Conservation (phyloP, 441 rosid genomes). For the Pelargonium cotyledonis region DNA sequence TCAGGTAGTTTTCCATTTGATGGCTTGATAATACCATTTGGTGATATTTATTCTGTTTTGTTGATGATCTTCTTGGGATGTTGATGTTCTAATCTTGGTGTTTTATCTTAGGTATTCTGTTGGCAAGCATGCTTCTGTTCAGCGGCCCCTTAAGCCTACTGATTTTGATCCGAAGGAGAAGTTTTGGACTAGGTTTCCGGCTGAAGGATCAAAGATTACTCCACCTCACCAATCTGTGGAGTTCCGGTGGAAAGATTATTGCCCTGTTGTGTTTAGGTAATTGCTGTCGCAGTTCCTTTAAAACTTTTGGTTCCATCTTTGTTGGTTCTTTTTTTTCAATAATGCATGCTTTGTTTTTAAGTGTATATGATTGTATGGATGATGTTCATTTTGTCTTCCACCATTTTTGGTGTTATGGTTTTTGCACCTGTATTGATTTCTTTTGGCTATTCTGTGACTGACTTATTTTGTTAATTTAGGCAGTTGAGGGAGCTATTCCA, state of each 20-base stretch:
- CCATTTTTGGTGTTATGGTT: too few species aligned
- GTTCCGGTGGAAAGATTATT: conserved; percentile 95
- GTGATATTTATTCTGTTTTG: too few species aligned
- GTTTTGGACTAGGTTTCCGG: conserved; percentile 91
- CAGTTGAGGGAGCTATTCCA: conserved; percentile 82
- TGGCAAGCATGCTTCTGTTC: conserved; percentile 81
- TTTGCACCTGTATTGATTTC: too few species aligned
- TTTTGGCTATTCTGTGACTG: too few species aligned
- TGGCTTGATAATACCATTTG: too few species aligned
- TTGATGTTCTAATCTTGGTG: too few species aligned
- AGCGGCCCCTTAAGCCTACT: conserved; percentile 64
- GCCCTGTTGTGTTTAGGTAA: conserved; percentile 98
- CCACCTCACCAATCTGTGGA: conserved; percentile 93
- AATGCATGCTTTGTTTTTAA: too few species aligned
- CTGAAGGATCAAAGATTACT: conserved; percentile 89
- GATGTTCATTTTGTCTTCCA: too few species aligned
- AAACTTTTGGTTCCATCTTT: too few species aligned
- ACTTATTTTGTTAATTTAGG: background rate
- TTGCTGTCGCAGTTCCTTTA: conserved; percentile 11
- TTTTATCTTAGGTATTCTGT: conserved; percentile 47
- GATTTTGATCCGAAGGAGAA: conserved; percentile 93
- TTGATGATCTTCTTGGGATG: too few species aligned
- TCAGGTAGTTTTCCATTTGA: conserved; percentile 35
- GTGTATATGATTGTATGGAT: too few species aligned
- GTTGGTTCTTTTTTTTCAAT: too few species aligned